phyloP scores from a whole-genome alignment of 148 eudicot species.

The Vaccinium myrtillus region DNA sequence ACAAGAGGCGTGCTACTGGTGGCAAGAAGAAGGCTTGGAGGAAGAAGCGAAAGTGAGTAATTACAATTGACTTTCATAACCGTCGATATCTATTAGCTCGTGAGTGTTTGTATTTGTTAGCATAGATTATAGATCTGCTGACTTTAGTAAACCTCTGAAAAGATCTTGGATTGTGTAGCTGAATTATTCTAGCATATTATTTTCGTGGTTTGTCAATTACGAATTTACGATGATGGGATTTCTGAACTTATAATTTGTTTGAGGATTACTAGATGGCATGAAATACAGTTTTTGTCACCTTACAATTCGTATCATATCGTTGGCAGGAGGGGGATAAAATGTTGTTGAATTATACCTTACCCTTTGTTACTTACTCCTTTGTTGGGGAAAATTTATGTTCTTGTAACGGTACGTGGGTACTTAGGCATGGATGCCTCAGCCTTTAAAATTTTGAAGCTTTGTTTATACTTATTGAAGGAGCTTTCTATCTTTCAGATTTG shows the following conservation, averaged over 20 bases:
- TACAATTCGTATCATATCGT: not conserved
- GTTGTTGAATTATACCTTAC: not conserved
- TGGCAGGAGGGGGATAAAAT: not conserved
- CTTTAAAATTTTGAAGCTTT: not conserved
- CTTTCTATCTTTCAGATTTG: not conserved
- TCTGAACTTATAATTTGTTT: not conserved
- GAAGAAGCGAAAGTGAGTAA: conserved; percentile 19
- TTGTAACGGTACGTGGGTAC: not conserved
- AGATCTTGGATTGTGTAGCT: not conserved
- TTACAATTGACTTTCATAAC: not conserved
- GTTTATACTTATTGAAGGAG: not conserved
- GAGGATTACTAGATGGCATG: not conserved
- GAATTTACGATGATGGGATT: not conserved
- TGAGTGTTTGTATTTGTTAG: not conserved
- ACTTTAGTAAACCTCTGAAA: not conserved
- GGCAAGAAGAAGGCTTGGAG: conserved; percentile 21
- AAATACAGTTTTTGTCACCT: not conserved
- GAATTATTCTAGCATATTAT: not conserved
- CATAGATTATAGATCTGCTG: not conserved
- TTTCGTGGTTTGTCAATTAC: not conserved
- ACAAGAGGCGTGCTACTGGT: conserved; percentile 19
- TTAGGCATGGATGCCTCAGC: not conserved
- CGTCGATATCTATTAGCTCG: not conserved
- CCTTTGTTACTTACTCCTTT: not conserved
- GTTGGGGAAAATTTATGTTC: not conserved